Conservation (phyloP, 805 yeast genomes). For the Barnettozyma salicaria region DNA sequence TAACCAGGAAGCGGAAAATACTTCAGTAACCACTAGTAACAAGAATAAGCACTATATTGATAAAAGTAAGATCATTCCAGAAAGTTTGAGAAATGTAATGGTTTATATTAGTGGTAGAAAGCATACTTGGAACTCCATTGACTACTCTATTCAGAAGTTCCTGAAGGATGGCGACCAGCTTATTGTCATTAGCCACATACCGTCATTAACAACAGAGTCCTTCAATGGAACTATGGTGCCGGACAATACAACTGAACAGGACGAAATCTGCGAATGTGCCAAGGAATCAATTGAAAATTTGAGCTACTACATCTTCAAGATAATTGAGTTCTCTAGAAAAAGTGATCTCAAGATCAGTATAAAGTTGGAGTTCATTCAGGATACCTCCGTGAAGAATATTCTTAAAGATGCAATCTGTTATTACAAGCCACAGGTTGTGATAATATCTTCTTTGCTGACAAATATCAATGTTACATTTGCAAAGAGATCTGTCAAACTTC, state of each 20-base stretch:
- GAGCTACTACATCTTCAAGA: slow-evolving; percentile 12
- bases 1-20: too few relatives aligned
- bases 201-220: slow-evolving; percentile 13
- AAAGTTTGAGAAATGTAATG: slow-evolving; percentile 20
- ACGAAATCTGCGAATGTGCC: slow-evolving; percentile 13
- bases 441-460: slow-evolving; percentile 16
- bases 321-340: slow-evolving; percentile 11
- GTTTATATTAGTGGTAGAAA: slow-evolving; percentile 46
- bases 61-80: slow-evolving; percentile 9
- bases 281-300: slow-evolving; percentile 14
- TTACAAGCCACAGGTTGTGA: slow-evolving; percentile 20
- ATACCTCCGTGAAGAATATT: slow-evolving; percentile 10
- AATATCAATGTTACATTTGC: slow-evolving; percentile 7
- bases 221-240: slow-evolving; percentile 1
- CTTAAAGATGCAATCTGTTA: slow-evolving; percentile 16
- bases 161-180: slow-evolving; percentile 25
- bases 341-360: slow-evolving; percentile 17
- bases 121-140: slow-evolving; percentile 36
- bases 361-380: slow-evolving; percentile 24
- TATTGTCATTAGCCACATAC: slow-evolving; percentile 17
- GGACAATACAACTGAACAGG: slow-evolving; percentile 14
- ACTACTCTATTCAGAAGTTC: slow-evolving; percentile 19
- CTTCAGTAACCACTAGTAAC: neutral
- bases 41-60: neutral
- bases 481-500: slow-evolving; percentile 13